phyloP scores from a whole-genome alignment of 331 rosid genomes.

The Stylosanthes scabra region DNA sequence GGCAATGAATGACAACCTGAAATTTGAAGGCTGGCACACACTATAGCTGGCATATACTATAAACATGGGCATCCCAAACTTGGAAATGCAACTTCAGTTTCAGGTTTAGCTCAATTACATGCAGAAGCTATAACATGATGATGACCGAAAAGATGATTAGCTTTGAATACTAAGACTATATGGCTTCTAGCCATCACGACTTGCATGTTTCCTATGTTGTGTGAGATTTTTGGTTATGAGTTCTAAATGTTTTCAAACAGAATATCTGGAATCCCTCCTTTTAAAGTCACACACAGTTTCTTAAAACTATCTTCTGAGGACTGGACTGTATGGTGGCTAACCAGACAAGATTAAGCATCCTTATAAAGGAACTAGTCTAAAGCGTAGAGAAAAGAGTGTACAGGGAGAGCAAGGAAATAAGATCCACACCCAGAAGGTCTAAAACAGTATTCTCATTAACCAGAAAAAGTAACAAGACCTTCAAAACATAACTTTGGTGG shows the following conservation, averaged over 20 bases:
- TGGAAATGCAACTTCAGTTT: neutral
- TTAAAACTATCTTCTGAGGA: neutral
- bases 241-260: neutral
- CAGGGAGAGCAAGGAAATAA: neutral
- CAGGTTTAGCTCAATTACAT: neutral
- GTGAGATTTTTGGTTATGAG: neutral
- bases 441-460: conserved; percentile 5
- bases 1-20: neutral
- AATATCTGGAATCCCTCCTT: neutral
- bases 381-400: neutral
- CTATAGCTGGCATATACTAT: neutral
- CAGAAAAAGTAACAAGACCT: neutral
- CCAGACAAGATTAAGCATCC: conserved; percentile 7
- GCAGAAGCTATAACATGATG: neutral
- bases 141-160: neutral
- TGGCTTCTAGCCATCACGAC: too few species aligned
- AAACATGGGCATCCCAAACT: neutral
- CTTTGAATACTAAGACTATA: neutral
- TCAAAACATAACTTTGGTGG: neutral
- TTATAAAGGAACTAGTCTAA: neutral
- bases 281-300: neutral
- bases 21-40: too few species aligned
- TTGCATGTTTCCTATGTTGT: conserved; percentile 11
- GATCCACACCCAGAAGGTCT: neutral
- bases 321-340: neutral